Percentiles rank a stretch among this genome's conserved stretches.
phyloP scores from a whole-genome alignment of 2,329 filamentous ascomycete genomes.

The Geosmithia putterillii region DNA sequence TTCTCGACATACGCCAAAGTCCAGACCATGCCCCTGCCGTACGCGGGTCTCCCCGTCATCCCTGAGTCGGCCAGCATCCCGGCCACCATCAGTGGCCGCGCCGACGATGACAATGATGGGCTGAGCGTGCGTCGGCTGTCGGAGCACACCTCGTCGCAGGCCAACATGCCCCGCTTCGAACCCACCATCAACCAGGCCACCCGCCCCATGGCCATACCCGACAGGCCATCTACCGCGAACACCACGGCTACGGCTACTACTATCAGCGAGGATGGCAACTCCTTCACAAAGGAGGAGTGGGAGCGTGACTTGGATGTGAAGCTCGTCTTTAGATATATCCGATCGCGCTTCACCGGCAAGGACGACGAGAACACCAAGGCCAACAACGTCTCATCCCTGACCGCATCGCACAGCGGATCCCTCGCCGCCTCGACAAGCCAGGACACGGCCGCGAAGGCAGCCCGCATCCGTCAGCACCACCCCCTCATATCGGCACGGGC shows the following conservation, averaged over 20 bases:
- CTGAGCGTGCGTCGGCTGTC: not conserved
- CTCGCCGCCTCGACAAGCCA: constrained; percentile 39
- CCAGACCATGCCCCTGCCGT: constrained; percentile 54
- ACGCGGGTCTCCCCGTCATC: constrained; percentile 63
- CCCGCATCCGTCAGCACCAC: constrained; percentile 78
- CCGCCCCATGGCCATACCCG: constrained; percentile 19
- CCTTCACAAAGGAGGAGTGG: constrained; percentile 71
- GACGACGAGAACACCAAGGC: too few relatives aligned
- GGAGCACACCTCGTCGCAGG: constrained; percentile 5
- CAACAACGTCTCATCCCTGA: constrained; percentile 15
- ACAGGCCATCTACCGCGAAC: constrained; percentile 8
- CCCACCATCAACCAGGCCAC: constrained; percentile 4
- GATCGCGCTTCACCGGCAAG: constrained; percentile 59
- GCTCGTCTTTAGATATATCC: constrained; percentile 81
- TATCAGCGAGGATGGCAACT: constrained; percentile 12
- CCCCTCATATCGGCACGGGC: constrained; percentile 59
- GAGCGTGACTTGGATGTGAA: constrained; percentile 83
- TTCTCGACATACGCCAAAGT: constrained; percentile 70
- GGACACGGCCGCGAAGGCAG: constrained; percentile 63
- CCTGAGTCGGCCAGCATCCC: constrained; percentile 30
- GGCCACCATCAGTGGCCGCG: constrained; percentile 12
- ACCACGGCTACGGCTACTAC: constrained; percentile 5
- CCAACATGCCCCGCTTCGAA: constrained; percentile 2
- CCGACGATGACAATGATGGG: too few relatives aligned
- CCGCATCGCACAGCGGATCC: constrained; percentile 20